phyloP scores from a whole-genome alignment of 2,329 filamentous ascomycete species.

The Massarina eburnea region DNA sequence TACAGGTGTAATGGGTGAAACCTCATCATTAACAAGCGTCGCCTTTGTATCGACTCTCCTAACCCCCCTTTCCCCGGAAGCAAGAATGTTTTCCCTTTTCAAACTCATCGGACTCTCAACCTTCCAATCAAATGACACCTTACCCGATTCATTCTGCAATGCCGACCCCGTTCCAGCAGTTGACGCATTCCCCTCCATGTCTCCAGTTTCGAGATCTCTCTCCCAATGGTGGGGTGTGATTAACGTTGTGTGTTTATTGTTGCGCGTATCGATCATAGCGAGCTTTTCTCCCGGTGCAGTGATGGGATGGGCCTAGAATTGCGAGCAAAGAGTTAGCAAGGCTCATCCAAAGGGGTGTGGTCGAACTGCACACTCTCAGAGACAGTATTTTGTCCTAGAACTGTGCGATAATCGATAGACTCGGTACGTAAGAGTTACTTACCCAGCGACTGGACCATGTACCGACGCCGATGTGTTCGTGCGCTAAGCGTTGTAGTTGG shows the following conservation, averaged over 20 bases:
- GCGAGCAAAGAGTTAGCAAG: no score
- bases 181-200: not conserved
- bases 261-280: conserved; percentile 6
- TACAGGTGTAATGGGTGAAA: not conserved
- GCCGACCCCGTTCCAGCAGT: not conserved
- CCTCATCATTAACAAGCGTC: conserved; percentile 6
- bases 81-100: not conserved
- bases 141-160: not conserved
- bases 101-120: not conserved
- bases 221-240: conserved; percentile 5
- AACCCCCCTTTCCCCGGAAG: not conserved
- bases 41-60: conserved; percentile 5
- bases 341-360: no score
- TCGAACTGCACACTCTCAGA: no score
- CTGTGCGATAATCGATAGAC: no score
- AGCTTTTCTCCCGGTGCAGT: conserved; percentile 10
- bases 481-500: conserved; percentile 25
- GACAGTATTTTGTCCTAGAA: no score
- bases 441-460: conserved; percentile 10
- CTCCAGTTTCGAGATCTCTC: not conserved
- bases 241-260: conserved; percentile 4
- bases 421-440: no score
- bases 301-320: conserved; percentile 6
- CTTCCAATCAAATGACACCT: not conserved
- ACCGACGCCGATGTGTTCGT: conserved; percentile 14